Percentiles rank a stretch among this genome's conserved stretches.
Conservation (phyloP, 23 red algal genomes). For the Cyanidiococcus yangmingshanensis region DNA sequence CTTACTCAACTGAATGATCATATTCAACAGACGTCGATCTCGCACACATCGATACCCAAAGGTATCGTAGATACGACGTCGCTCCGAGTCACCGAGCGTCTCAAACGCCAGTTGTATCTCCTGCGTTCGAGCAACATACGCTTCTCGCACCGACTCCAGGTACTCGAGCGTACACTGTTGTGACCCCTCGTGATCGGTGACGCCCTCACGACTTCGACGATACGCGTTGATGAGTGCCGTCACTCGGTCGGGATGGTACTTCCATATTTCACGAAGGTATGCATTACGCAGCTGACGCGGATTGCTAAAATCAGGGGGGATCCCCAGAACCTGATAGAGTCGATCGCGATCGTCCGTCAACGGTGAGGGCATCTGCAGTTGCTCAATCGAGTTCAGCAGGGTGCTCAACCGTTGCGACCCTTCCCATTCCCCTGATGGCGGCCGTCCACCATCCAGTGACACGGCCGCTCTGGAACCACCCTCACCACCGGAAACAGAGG, state of each 20-base stretch:
- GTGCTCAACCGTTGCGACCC: background rate
- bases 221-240: background rate
- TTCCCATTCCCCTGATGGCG: too few species aligned
- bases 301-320: background rate
- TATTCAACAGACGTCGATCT: conserved; percentile 8
- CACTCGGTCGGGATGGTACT: conserved; percentile 6
- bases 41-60: conserved; percentile 4
- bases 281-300: background rate
- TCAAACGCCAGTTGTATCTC: conserved; percentile 14
- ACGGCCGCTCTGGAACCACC: too few species aligned
- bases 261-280: background rate
- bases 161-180: background rate
- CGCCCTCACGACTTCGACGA: background rate
- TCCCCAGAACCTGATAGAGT: conserved; percentile 1
- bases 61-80: conserved; percentile 6
- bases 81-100: conserved; percentile 1
- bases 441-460: too few species aligned
- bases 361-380: conserved; percentile 3
- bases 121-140: background rate
- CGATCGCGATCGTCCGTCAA: background rate
- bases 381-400: background rate
- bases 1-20: background rate
- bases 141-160: background rate
- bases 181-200: background rate
- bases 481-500: too few species aligned